Conservation (phyloP, 2,329 filamentous ascomycete genomes). For the Plenodomus lindquistii region DNA sequence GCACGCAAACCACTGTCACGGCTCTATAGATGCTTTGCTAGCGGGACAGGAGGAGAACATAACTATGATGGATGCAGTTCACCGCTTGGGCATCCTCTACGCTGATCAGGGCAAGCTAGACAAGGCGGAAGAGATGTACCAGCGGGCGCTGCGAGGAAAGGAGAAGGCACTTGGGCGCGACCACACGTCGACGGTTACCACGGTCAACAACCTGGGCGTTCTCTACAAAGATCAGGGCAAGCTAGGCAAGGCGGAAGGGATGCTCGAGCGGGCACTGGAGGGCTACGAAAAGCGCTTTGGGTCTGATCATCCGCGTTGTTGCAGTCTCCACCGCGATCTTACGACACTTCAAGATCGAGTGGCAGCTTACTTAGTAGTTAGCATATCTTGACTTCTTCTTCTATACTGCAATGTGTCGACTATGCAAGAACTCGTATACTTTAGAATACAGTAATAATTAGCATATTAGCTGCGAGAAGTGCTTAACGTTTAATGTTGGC, state of each 20-base stretch:
- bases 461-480: too few species aligned
- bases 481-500: too few species aligned
- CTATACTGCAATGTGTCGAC: too few species aligned
- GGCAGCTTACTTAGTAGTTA: too few species aligned
- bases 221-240: slow-evolving; percentile 6
- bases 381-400: too few species aligned
- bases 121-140: slow-evolving; percentile 2
- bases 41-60: not conserved
- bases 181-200: not conserved
- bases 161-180: not conserved
- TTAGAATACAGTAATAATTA: too few species aligned
- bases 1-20: slow-evolving; percentile 6
- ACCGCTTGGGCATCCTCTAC: slow-evolving; percentile 23
- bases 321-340: too few species aligned
- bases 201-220: not conserved
- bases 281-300: slow-evolving; percentile 14
- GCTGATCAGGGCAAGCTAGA: slow-evolving; percentile 13
- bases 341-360: too few species aligned
- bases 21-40: not conserved
- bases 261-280: slow-evolving; percentile 21
- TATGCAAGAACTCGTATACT: too few species aligned
- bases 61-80: slow-evolving; percentile 10
- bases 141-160: slow-evolving; percentile 1
- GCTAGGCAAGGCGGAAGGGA: slow-evolving; percentile 14
- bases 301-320: slow-evolving; percentile 3